Conservation (phyloP, 2,329 filamentous ascomycete species). For the Lizonia empirigonia region DNA sequence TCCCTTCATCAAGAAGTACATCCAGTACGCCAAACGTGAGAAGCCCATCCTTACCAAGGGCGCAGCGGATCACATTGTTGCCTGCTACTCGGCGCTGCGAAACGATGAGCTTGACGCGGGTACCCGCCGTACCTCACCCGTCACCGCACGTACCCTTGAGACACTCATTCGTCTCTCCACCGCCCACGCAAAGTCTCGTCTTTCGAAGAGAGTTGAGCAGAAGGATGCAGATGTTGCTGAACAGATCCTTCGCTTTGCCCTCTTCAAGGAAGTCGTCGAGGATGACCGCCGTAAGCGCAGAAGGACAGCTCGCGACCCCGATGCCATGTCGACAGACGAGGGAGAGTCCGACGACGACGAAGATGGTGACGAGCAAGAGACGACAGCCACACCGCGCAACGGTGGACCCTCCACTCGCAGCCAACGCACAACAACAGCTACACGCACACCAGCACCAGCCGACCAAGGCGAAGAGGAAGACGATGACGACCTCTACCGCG, state of each 20-base stretch:
- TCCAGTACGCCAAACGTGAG: slow-evolving; percentile 94
- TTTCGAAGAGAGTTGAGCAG: slow-evolving; percentile 88
- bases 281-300: slow-evolving; percentile 82
- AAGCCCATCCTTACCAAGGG: slow-evolving; percentile 90
- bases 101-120: slow-evolving; percentile 97
- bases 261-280: slow-evolving; percentile 93
- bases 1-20: slow-evolving; percentile 99
- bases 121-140: slow-evolving; percentile 88
- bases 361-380: slow-evolving; percentile 56
- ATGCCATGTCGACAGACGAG: slow-evolving; percentile 61
- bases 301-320: slow-evolving; percentile 68
- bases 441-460: slow-evolving; percentile 44
- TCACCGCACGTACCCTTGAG: slow-evolving; percentile 96
- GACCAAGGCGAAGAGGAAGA: slow-evolving; percentile 57
- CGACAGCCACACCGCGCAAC: slow-evolving; percentile 42
- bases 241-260: slow-evolving; percentile 85
- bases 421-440: slow-evolving; percentile 29
- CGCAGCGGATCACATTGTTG: slow-evolving; percentile 87
- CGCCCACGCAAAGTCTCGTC: slow-evolving; percentile 88
- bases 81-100: slow-evolving; percentile 87
- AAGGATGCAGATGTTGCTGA: slow-evolving; percentile 88
- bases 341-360: slow-evolving; percentile 66
- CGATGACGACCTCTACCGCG: slow-evolving; percentile 60
- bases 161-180: slow-evolving; percentile 98
- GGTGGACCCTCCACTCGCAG: slow-evolving; percentile 48